Conservation (phyloP, 805 yeast species). For the Candida boidinii region DNA sequence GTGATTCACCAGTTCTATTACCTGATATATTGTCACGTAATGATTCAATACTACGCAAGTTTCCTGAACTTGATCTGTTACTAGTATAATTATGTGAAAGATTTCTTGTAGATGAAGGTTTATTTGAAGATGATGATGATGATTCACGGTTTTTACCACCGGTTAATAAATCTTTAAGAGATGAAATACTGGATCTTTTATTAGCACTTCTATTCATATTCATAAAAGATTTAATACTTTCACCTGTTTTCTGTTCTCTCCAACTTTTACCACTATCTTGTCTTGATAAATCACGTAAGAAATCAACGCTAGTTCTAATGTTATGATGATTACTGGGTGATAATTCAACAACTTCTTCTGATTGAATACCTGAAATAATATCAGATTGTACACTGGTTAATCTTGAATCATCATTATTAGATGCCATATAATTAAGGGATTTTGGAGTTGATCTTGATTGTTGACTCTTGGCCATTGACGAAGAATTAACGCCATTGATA, state of each 20-base stretch:
- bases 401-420: too few species aligned
- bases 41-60: conserved; percentile 19
- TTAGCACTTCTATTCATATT: conserved; percentile 3
- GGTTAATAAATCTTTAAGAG: conserved; percentile 25
- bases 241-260: conserved; percentile 19
- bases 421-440: too few species aligned
- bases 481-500: too few species aligned
- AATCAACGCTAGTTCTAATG: conserved; percentile 29
- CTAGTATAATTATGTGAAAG: conserved; percentile 9
- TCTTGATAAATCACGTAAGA: conserved; percentile 26
- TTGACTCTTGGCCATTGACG: conserved; percentile 6
- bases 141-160: too few species aligned
- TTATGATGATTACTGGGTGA: conserved; percentile 20
- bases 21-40: too few species aligned
- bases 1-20: too few species aligned
- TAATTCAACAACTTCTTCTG: conserved; percentile 23
- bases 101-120: conserved; percentile 8
- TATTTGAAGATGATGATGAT: too few species aligned
- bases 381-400: too few species aligned
- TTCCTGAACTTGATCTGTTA: too few species aligned
- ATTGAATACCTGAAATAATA: conserved; percentile 22
- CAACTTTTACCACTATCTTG: conserved; percentile 25
- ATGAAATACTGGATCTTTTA: conserved; percentile 26
- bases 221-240: too few species aligned
- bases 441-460: too few species aligned